These are phyloP conservation scores for Corylus avellana DNA, from an alignment of 306 rosid genomes.

Conservation along the genomic window DNA sequence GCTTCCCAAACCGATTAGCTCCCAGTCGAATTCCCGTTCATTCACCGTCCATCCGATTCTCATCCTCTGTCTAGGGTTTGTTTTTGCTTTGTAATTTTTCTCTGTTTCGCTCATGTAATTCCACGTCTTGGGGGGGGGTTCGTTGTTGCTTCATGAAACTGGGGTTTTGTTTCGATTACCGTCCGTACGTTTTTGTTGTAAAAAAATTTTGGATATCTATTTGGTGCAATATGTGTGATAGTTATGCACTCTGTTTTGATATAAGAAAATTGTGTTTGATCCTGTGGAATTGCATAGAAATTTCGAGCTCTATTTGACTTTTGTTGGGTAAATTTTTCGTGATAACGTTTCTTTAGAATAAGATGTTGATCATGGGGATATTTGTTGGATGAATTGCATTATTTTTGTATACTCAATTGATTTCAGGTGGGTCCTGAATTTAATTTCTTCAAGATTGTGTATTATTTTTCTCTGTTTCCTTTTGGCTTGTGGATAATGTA, in stretches of 20 bases:
- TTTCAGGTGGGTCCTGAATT: background rate
- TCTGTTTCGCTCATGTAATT: background rate
- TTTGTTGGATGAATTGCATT: background rate
- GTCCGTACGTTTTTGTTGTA: background rate
- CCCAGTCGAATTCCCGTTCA: background rate
- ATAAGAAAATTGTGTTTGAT: background rate
- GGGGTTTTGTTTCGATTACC: background rate
- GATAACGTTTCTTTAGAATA: background rate
- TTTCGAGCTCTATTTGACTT: background rate
- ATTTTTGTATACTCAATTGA: background rate
- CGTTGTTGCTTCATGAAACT: background rate
- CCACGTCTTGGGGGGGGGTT: constrained; percentile 1
- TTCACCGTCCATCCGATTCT: background rate
- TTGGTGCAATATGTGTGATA: background rate
- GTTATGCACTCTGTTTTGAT: background rate
- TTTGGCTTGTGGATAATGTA: background rate
- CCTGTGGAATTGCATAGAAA: background rate
- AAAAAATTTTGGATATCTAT: background rate
- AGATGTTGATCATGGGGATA: background rate
- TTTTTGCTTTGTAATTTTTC: background rate
- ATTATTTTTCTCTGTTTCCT: background rate
- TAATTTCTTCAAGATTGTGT: background rate
- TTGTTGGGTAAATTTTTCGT: background rate
- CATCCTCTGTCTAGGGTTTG: background rate
- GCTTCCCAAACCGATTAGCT: background rate